phyloP scores from a whole-genome alignment of 495 filamentous ascomycete genomes.

The Bacidia rubella region DNA sequence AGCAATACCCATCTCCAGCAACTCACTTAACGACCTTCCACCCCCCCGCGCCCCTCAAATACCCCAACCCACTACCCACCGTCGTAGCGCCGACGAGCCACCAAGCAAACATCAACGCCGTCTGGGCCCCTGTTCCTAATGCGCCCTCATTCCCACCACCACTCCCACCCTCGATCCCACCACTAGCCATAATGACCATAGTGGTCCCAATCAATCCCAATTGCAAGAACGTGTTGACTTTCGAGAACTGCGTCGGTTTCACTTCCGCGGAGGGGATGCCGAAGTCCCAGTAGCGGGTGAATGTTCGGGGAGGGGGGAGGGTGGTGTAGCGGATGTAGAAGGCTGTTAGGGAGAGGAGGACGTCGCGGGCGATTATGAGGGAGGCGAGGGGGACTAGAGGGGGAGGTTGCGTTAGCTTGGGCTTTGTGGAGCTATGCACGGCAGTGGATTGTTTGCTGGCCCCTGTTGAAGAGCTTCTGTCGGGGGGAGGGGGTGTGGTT shows the following conservation, averaged over 20 bases:
- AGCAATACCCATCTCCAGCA: no score
- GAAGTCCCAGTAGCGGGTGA: slow-evolving; percentile 95
- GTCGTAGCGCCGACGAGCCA: slow-evolving; percentile 71
- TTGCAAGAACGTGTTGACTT: slow-evolving; percentile 77
- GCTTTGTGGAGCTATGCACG: no score
- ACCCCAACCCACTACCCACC: slow-evolving; percentile 72
- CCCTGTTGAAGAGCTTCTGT: no score
- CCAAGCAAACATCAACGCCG: slow-evolving; percentile 24
- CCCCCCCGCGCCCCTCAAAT: slow-evolving; percentile 67
- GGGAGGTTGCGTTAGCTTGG: neutral
- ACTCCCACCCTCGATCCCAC: no score
- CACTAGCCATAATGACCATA: slow-evolving; percentile 50
- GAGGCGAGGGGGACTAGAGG: slow-evolving; percentile 64
- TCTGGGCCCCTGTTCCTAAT: slow-evolving; percentile 1
- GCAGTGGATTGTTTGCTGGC: no score
- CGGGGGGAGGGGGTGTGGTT: no score
- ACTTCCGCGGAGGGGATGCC: slow-evolving; percentile 86
- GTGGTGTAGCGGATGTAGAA: slow-evolving; percentile 94
- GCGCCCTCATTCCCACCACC: neutral
- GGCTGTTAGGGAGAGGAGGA: slow-evolving; percentile 73
- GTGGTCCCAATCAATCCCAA: slow-evolving; percentile 64
- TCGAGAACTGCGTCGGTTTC: slow-evolving; percentile 78
- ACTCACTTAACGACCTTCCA: slow-evolving; percentile 36
- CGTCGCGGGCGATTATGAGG: slow-evolving; percentile 81
- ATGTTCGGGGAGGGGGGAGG: slow-evolving; percentile 82